These are phyloP conservation scores for Abortiporus biennis DNA, from an alignment of 1,284 basidiomycete genomes.

Conservation along the genomic window DNA sequence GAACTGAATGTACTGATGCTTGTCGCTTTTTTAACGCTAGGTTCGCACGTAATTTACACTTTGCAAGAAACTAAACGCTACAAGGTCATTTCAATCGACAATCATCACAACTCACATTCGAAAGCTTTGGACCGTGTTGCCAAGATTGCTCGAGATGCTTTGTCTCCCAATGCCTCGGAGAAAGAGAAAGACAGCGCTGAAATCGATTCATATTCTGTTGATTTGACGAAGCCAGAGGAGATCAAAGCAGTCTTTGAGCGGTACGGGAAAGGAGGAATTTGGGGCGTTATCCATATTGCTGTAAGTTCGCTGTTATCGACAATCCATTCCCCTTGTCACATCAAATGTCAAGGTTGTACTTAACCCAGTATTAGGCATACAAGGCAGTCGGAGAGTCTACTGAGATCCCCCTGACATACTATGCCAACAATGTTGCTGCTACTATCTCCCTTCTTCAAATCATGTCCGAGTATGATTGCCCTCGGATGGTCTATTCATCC, in stretches of 20 bases:
- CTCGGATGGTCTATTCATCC: slow-evolving; percentile 92
- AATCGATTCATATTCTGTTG: slow-evolving; percentile 66
- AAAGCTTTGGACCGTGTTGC: slow-evolving; percentile 69
- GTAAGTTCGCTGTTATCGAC: slow-evolving; percentile 36
- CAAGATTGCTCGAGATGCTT: slow-evolving; percentile 69
- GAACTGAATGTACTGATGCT: neutral
- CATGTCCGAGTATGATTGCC: slow-evolving; percentile 83
- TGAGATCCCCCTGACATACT: slow-evolving; percentile 91
- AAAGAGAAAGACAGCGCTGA: slow-evolving; percentile 60
- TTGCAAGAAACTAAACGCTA: slow-evolving; percentile 84
- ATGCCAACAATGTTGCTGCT: slow-evolving; percentile 86
- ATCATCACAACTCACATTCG: slow-evolving; percentile 87
- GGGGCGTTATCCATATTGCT: slow-evolving; percentile 95
- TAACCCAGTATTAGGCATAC: slow-evolving; percentile 59
- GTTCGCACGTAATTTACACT: slow-evolving; percentile 86
- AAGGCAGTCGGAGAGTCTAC: slow-evolving; percentile 99
- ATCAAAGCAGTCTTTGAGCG: slow-evolving; percentile 76
- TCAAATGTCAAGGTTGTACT: neutral
- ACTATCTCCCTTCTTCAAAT: slow-evolving; percentile 79
- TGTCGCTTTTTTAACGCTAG: slow-evolving; percentile 43
- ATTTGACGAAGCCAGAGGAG: slow-evolving; percentile 70
- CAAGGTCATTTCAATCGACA: slow-evolving; percentile 91
- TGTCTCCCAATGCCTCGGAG: slow-evolving; percentile 59
- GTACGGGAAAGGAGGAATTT: slow-evolving; percentile 90
- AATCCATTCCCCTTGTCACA: neutral